Percentiles rank a stretch among this genome's conserved stretches.
These are phyloP conservation scores for Choiromyces venosus DNA, from an alignment of 495 filamentous ascomycete genomes.

Conservation along the genomic window DNA sequence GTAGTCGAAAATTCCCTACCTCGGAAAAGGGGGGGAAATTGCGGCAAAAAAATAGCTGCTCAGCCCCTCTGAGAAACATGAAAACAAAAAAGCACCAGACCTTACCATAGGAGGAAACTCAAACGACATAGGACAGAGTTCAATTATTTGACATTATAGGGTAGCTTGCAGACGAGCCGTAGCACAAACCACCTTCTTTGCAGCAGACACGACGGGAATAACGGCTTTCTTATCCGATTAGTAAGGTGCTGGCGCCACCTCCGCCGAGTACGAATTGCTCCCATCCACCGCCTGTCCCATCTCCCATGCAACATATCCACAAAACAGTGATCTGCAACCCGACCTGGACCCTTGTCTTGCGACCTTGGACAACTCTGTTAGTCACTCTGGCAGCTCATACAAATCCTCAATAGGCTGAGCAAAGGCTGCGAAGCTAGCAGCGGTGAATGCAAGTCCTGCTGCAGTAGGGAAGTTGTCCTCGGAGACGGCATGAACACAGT, in stretches of 20 bases:
- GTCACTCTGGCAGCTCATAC: slow-evolving; percentile 71
- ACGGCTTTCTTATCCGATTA: slow-evolving; percentile 93
- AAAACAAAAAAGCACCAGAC: too few relatives aligned
- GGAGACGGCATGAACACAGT: slow-evolving; percentile 74
- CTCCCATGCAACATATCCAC: slow-evolving; percentile 93
- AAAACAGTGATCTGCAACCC: slow-evolving; percentile 83
- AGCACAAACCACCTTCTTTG: slow-evolving; percentile 87
- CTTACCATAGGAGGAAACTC: too few relatives aligned
- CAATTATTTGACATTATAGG: too few relatives aligned
- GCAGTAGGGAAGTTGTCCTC: slow-evolving; percentile 99
- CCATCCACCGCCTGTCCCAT: slow-evolving; percentile 67
- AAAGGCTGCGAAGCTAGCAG: slow-evolving; percentile 93
- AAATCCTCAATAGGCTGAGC: slow-evolving; percentile 87
- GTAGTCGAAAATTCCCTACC: too few relatives aligned
- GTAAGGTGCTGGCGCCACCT: slow-evolving; percentile 77
- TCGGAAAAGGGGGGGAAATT: too few relatives aligned
- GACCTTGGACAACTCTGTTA: slow-evolving; percentile 75
- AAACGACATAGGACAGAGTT: too few relatives aligned
- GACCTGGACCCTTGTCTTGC: slow-evolving; percentile 93
- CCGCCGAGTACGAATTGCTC: slow-evolving; percentile 72
- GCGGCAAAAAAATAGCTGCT: too few relatives aligned
- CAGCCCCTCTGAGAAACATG: too few relatives aligned
- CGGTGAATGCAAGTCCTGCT: slow-evolving; percentile 89
- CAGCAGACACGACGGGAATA: slow-evolving; percentile 78
- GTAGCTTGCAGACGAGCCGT: slow-evolving; percentile 96